Base-by-base conservation (phyloP, 345 rosid genomes). In the Cochlearia excelsa region DNA sequence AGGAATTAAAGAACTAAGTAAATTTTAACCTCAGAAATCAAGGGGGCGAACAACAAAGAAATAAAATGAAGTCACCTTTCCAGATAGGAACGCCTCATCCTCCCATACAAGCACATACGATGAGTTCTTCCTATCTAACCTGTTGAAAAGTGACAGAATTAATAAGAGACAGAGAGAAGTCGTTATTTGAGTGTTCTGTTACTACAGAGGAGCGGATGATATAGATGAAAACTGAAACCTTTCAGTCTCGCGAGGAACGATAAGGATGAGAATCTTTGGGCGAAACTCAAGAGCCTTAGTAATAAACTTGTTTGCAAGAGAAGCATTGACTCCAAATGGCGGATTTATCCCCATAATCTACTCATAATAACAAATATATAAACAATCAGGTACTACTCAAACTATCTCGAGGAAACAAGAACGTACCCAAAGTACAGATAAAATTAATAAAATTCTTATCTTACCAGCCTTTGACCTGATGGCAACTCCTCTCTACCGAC, bases 321-420 rank as follows among this genome's bases (percentile, higher is more conserved):
- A 71, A 48, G 84, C 87, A 68, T 80, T 81, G 59, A 81, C 73
- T 65, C 99, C 99, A 72, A 93, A 93, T 41, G 99, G 99, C 67
- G 99, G 99, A 76, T 89, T 93, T 62, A 89, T 67, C 67, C 99
- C 97, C 95, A 89, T 83, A 63, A 93, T 81, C 99, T 93, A 73
- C 61, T 48, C 68, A 63, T 5, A 34, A 54, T 66, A 26, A 52
- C 43, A 44, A 27, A 60, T 44, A 3, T 11, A 60, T 10, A 65
- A 34, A 59, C 49, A 46, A 37, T 58, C 50, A 46, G 70, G 65
- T 57, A 37, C 50, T 50, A 47, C 30, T 31, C 51, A 35, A 49
- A 38, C 9, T 41, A 48, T 29, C 47, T 40, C 23, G 6, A 55
- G 33, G 23, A 48, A 4, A 33, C 31, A n/a, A 2, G 33, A 62